Evolutionary conservation across 108 stramenopile species (phyloP).

Genomic region (Cyclostephanos invisitatus): DNA sequence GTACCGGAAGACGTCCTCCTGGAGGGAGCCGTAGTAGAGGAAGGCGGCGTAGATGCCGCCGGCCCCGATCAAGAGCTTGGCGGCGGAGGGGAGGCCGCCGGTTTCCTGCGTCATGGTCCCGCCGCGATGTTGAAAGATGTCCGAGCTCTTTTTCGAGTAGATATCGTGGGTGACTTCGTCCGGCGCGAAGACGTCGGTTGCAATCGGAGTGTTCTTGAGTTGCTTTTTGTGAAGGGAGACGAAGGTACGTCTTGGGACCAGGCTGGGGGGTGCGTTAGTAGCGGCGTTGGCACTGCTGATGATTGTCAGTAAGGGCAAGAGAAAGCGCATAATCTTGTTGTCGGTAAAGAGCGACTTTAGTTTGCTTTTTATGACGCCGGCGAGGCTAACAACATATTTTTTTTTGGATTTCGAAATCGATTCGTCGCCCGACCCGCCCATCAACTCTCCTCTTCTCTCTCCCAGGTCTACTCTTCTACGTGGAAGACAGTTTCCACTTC

Average conservation of each 20-base stretch:
- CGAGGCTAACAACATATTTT: not conserved
- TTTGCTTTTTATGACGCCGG: not conserved
- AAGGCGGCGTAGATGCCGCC: constrained; percentile 96
- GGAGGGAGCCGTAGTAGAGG: constrained; percentile 93
- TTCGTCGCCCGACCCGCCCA: no score
- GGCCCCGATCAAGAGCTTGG: constrained; percentile 85
- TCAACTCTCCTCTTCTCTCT: no score
- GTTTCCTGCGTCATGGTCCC: constrained; percentile 46
- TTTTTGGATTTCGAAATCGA: no score
- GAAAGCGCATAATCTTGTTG: constrained; percentile 11
- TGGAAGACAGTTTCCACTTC: no score
- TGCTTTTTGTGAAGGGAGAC: constrained; percentile 29
- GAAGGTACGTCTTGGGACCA: constrained; percentile 24
- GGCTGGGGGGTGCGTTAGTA: constrained; percentile 2
- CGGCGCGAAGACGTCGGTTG: constrained; percentile 8
- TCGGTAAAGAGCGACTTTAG: not conserved
- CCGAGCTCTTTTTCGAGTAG: not conserved
- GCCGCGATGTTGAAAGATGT: constrained; percentile 21
- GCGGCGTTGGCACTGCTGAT: constrained; percentile 16
- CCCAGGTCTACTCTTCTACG: no score
- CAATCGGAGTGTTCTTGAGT: constrained; percentile 5
- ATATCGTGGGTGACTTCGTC: constrained; percentile 22
- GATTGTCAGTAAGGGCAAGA: constrained; percentile 18
- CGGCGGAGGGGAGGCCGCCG: constrained; percentile 61
- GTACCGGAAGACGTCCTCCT: constrained; percentile 94